Base-by-base conservation (phyloP, 495 filamentous ascomycete species). In the Amniculicola lignicola region DNA sequence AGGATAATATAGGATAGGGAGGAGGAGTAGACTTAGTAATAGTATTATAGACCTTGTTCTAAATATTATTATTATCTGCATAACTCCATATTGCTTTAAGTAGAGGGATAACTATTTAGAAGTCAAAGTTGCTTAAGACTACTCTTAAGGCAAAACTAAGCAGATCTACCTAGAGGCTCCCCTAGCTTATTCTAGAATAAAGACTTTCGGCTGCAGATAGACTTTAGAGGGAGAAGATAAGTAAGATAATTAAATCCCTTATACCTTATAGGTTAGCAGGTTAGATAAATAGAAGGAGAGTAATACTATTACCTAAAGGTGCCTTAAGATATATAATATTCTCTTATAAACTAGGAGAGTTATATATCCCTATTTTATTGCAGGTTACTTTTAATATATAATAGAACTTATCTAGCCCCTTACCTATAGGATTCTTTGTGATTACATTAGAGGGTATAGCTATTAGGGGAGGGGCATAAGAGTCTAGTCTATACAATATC, bases 51-150 rank as follows among this genome's bases (percentile, higher is more conserved):
- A 55, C 28, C 6, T 36, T 47, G 19, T 55, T 39, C 41, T 21
- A 55, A 23, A 55, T 38, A n/a, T 46, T 21, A 38, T 55, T 21
- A 47, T 55, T 18, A 23, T 40, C 31, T 28, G 46, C 28, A 2
- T 55, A 35, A 16, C 28, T 55, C 14, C 46, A 42, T 14, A 55
- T 29, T 18, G 37, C 51, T 49, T 49, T 61, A 14, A 73, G 54
- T 35, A 74, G 65, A 51, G 68, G 68, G 44, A 58, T 62, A 40
- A 71, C 63, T 28, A 59, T 65, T 39, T 67, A 63, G 48, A 63
- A 39, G 51, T 71, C 39, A 56, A 73, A 72, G 55, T 68, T 47
- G 42, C 67, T 54, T 31, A 69, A 71, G 43, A 28, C 27, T 49
- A 70, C 29, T 7, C 62, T 54, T 3, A 60, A 40, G 29, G 21